Evolutionary conservation across 805 yeast species (phyloP).

Genomic region (Kluyveromyces nonfermentans): DNA sequence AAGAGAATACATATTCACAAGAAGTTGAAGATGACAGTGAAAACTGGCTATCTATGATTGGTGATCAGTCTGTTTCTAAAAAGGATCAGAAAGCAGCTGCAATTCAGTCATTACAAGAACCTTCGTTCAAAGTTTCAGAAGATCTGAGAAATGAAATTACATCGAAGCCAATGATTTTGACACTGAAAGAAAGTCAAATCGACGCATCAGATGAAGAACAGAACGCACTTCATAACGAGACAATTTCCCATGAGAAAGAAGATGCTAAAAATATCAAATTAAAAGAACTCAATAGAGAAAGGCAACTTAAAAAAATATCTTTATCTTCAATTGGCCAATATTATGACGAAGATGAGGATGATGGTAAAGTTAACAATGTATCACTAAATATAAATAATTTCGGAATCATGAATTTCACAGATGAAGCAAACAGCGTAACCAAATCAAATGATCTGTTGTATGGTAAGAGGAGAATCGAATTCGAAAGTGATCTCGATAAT

Average conservation of each 20-base stretch:
- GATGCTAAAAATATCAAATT: constrained; percentile 27
- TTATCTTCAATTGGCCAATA: neutral
- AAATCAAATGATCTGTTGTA: neutral
- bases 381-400: constrained; percentile 6
- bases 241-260: constrained; percentile 18
- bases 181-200: constrained; percentile 39
- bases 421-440: constrained; percentile 4
- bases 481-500: constrained; percentile 2
- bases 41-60: constrained; percentile 20
- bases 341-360: constrained; percentile 14
- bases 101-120: constrained; percentile 15
- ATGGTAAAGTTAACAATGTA: constrained; percentile 7
- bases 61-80: too few relatives aligned
- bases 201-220: constrained; percentile 22
- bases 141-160: constrained; percentile 33
- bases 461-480: neutral
- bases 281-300: constrained; percentile 27
- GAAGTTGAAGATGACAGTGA: constrained; percentile 2
- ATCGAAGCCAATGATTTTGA: constrained; percentile 40
- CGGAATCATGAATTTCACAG: constrained; percentile 11
- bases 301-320: constrained; percentile 20
- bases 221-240: constrained; percentile 22
- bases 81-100: neutral
- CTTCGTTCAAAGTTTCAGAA: constrained; percentile 40
- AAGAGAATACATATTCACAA: neutral